phyloP scores from a whole-genome alignment of 495 filamentous ascomycete genomes.

The Acidomyces sp. region DNA sequence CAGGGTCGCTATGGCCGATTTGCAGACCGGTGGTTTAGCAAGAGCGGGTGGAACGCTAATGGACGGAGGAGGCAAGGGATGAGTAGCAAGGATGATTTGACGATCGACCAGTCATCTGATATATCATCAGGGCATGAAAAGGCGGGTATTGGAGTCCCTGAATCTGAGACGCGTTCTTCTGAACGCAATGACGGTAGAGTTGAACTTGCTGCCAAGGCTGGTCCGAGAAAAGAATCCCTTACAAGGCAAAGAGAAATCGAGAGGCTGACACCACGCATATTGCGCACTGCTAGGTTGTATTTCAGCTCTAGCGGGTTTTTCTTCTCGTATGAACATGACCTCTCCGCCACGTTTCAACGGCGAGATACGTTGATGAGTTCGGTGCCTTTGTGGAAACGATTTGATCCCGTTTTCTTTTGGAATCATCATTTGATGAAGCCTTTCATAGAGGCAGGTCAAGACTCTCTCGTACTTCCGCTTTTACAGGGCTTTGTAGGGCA shows the following conservation, averaged over 20 bases:
- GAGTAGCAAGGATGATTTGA: slow-evolving; percentile 28
- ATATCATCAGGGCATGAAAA: too few species aligned
- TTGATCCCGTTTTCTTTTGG: slow-evolving; percentile 83
- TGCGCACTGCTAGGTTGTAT: slow-evolving; percentile 67
- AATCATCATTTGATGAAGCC: slow-evolving; percentile 61
- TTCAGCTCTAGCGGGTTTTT: slow-evolving; percentile 73
- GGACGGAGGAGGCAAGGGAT: slow-evolving; percentile 45
- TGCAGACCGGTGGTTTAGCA: slow-evolving; percentile 79
- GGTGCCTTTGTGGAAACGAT: slow-evolving; percentile 52
- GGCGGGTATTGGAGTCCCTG: neutral
- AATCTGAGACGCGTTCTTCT: neutral
- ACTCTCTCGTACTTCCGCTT: slow-evolving; percentile 60
- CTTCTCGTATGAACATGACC: slow-evolving; percentile 83
- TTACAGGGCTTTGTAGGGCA: slow-evolving; percentile 96
- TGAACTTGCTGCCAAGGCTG: neutral
- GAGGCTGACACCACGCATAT: slow-evolving; percentile 64
- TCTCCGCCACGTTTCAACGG: slow-evolving; percentile 52
- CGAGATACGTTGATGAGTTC: slow-evolving; percentile 32
- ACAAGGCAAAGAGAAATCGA: slow-evolving; percentile 28
- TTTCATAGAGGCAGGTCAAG: slow-evolving; percentile 57
- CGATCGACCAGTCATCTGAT: slow-evolving; percentile 5
- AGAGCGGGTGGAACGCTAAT: slow-evolving; percentile 58
- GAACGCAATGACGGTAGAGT: neutral
- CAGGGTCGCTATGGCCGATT: slow-evolving; percentile 69
- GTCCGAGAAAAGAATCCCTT: slow-evolving; percentile 22